Conservation (phyloP, 2,329 filamentous ascomycete species). For the Diplodia seriata region DNA sequence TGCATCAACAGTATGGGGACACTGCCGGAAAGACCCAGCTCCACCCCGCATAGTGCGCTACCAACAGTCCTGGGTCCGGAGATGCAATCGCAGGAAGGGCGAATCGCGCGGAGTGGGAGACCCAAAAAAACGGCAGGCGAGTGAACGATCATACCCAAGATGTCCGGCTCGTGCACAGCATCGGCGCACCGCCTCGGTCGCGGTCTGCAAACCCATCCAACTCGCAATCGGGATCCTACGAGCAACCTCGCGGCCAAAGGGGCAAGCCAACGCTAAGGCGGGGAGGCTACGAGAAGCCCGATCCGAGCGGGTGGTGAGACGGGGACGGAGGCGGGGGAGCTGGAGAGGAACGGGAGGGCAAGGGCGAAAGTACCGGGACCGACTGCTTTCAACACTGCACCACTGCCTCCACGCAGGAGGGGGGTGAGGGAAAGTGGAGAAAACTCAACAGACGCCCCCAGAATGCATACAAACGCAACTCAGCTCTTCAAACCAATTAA, state of each 20-base stretch:
- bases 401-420: slow-evolving; percentile 33
- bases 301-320: slow-evolving; percentile 34
- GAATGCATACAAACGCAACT: slow-evolving; percentile 46
- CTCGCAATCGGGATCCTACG: slow-evolving; percentile 39
- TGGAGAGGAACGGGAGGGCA: slow-evolving; percentile 55
- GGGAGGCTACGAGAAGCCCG: slow-evolving; percentile 35
- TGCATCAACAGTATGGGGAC: slow-evolving; percentile 10
- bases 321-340: slow-evolving; percentile 37
- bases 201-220: slow-evolving; percentile 16
- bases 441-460: slow-evolving; percentile 38
- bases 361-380: slow-evolving; percentile 39
- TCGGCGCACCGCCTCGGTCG: slow-evolving; percentile 8
- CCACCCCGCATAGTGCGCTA: slow-evolving; percentile 39
- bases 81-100: slow-evolving; percentile 47
- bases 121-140: slow-evolving; percentile 41
- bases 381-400: slow-evolving; percentile 34
- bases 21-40: slow-evolving; percentile 33
- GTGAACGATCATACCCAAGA: slow-evolving; percentile 54
- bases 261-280: slow-evolving; percentile 49
- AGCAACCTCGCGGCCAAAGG: slow-evolving; percentile 46
- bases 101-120: slow-evolving; percentile 38
- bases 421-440: slow-evolving; percentile 34
- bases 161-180: slow-evolving; percentile 48
- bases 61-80: slow-evolving; percentile 48
- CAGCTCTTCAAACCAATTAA: slow-evolving; percentile 45